Conservation (phyloP, 208 protist species). For the Wallacemonas rigidus region DNA sequence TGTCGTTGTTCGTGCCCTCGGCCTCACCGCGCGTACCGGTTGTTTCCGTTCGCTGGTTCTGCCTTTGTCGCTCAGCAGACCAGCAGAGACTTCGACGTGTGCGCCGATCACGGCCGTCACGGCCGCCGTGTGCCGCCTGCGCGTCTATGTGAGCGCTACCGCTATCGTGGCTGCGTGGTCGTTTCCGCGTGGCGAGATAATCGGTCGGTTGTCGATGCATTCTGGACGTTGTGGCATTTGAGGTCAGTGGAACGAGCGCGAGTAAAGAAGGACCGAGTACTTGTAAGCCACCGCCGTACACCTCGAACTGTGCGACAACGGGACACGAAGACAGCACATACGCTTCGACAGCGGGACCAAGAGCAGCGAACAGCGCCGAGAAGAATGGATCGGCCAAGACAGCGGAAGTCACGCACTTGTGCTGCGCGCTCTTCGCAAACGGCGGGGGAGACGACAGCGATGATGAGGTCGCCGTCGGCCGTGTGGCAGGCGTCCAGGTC, state of each 20-base stretch:
- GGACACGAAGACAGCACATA: constrained; percentile 54
- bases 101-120: neutral
- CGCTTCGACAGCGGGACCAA: constrained; percentile 37
- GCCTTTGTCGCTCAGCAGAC: neutral
- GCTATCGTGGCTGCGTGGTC: neutral
- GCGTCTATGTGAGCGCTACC: too few relatives aligned
- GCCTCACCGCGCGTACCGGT: too few relatives aligned
- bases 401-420: constrained; percentile 26
- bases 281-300: constrained; percentile 57
- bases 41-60: neutral
- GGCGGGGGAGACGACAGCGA: constrained; percentile 9
- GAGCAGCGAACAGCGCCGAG: constrained; percentile 29
- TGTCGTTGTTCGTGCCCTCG: too few relatives aligned
- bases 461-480: constrained; percentile 13
- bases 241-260: neutral
- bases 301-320: constrained; percentile 60
- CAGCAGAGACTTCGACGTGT: constrained; percentile 1
- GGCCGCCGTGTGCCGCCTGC: neutral
- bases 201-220: too few relatives aligned
- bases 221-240: neutral
- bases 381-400: constrained; percentile 52
- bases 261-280: constrained; percentile 59
- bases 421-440: neutral
- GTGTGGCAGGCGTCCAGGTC: neutral
- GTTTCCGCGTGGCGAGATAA: neutral